Evolutionary conservation across 1,284 basidiomycete species (phyloP), one percentile per base, ranked within the genome.

Genomic region (Thelephora terrestris): DNA sequence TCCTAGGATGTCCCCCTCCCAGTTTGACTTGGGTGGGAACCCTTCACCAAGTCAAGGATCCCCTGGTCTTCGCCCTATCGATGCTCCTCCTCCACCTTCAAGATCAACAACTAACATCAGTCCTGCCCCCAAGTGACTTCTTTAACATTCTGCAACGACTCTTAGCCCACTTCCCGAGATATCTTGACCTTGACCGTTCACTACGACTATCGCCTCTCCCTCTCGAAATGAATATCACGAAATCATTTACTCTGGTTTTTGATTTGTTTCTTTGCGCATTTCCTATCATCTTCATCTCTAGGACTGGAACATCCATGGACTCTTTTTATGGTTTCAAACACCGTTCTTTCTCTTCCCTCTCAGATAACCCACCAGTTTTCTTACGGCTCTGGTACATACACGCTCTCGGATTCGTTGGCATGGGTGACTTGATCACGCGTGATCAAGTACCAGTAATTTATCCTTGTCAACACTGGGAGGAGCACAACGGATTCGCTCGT

Each of bases 1-100:
- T 45, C 27, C 55, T 5, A 57, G 57, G 32, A 54, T 55, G 48
- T 52, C 57, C 2, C 60, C 55, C 5, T 48, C 52, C 6, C 27
- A 43, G 23, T 59, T 56, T 50, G 57, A 58, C 47, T 5, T 42
- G 12, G n/a, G 39, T 42, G 38, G 18, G 39, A 42, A 42, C 25
- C 25, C 39, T 42, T 25, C 39, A 14, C 21, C 39, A 12, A 21
- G 10, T 20, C 39, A 42, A n/a, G 39, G 39, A 20, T 42, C 39
- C 12, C 39, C 39, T 17, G 39, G 39, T 23, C 39, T 18, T 42
- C 39, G 39, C 12, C 39, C 39, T 23, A 9, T 42, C 16, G 39
- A 42, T 5, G 39, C 25, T 6, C 21, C 39, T 23, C 21, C 20
- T 16, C 39, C 16, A 18, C 35, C 39, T 23, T 20, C 25, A 3